Percentiles rank a stretch among this genome's conserved stretches.
Conservation (phyloP, 2,329 filamentous ascomycete species). For the Chaetomium sp. region DNA sequence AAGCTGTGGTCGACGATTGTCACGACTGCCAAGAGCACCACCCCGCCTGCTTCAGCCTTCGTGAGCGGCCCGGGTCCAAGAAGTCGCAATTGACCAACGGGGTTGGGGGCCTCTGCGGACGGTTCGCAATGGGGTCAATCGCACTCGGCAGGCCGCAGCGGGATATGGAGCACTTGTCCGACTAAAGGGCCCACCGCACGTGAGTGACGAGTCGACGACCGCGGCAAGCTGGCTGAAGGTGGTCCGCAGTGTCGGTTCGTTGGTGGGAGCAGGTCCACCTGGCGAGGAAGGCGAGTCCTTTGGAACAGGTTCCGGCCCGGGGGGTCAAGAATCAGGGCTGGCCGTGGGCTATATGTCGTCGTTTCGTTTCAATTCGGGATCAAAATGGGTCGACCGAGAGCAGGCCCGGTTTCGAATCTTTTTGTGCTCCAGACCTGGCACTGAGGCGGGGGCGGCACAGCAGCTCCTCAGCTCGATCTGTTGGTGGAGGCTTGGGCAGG, state of each 20-base stretch:
- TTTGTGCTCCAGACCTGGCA: not conserved
- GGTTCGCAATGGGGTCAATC: not conserved
- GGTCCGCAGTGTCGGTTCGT: not conserved
- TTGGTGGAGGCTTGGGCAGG: not conserved
- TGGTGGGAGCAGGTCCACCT: not conserved
- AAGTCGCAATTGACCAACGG: not conserved
- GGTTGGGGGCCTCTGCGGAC: not conserved
- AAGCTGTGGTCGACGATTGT: not conserved
- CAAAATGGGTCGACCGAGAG: not conserved
- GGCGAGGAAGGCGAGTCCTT: not conserved
- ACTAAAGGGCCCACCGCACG: not conserved
- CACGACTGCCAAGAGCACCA: not conserved
- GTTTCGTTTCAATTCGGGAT: conserved; percentile 17
- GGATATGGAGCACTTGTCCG: not conserved
- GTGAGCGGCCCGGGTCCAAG: not conserved
- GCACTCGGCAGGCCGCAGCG: not conserved
- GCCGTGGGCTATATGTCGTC: conserved; percentile 6
- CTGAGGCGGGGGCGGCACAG: conserved; percentile 22
- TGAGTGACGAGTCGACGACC: not conserved
- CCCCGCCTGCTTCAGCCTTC: not conserved
- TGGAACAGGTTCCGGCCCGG: not conserved
- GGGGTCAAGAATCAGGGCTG: not conserved
- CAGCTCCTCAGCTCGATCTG: not conserved
- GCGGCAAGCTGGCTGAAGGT: not conserved
- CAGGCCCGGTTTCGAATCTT: conserved; percentile 12